Evolutionary conservation across 2,329 filamentous ascomycete genomes (phyloP).

Genomic region (Fusarium proliferatum): DNA sequence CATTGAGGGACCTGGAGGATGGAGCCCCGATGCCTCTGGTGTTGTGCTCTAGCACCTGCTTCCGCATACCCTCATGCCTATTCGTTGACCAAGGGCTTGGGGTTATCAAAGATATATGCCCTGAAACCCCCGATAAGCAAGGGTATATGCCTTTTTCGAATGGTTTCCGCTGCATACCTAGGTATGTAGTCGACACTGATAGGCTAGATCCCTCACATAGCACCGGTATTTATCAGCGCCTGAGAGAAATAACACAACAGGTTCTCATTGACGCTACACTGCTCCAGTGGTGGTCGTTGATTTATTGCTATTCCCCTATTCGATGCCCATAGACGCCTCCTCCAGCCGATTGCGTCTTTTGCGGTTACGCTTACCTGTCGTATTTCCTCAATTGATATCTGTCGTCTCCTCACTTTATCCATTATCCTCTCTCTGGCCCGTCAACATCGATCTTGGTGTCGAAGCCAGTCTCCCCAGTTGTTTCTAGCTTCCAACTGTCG

Average conservation of each 20-base stretch:
- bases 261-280: slow-evolving; percentile 2
- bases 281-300: background rate
- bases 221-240: background rate
- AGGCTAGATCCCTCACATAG: background rate
- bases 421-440: background rate
- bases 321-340: background rate
- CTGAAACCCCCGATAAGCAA: slow-evolving; percentile 26
- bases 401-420: slow-evolving; percentile 14
- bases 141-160: slow-evolving; percentile 19
- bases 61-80: slow-evolving; percentile 18
- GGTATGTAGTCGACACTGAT: slow-evolving; percentile 7
- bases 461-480: background rate
- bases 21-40: background rate
- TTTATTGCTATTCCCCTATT: slow-evolving; percentile 8
- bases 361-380: background rate
- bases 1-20: slow-evolving; percentile 2
- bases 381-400: slow-evolving; percentile 14
- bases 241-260: slow-evolving; percentile 15
- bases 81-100: slow-evolving; percentile 25
- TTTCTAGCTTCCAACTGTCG: background rate
- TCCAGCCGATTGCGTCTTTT: slow-evolving; percentile 7
- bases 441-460: background rate
- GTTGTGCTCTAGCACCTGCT: slow-evolving; percentile 34
- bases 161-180: slow-evolving; percentile 17
- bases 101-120: slow-evolving; percentile 7